Percentiles rank a stretch among this genome's conserved stretches.
Conservation (phyloP, 352 stramenopile species). For the Nothophytophthora sp. region DNA sequence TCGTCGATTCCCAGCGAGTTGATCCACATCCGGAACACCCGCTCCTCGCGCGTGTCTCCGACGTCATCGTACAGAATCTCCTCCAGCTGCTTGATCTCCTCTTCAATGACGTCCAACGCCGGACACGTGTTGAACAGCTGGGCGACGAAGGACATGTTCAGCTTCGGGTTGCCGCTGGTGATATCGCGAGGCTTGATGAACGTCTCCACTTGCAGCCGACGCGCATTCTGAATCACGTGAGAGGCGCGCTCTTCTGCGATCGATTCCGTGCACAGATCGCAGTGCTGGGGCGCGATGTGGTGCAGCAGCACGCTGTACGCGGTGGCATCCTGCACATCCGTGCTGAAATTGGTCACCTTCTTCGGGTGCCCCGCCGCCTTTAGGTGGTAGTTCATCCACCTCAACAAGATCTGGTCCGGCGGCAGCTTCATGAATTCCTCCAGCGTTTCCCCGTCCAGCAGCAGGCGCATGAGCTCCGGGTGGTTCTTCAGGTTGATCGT, state of each 20-base stretch:
- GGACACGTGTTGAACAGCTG: slow-evolving; percentile 94
- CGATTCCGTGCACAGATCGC: slow-evolving; percentile 61
- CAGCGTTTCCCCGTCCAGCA: slow-evolving; percentile 87
- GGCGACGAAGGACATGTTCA: slow-evolving; percentile 91
- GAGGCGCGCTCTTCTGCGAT: slow-evolving; percentile 64
- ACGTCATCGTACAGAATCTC: slow-evolving; percentile 89
- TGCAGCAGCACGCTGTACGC: slow-evolving; percentile 89
- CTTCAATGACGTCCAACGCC: slow-evolving; percentile 78
- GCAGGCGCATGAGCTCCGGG: slow-evolving; percentile 87
- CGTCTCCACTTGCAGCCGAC: slow-evolving; percentile 83
- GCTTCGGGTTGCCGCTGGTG: slow-evolving; percentile 91
- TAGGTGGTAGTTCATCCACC: slow-evolving; percentile 95
- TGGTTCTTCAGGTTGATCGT: slow-evolving; percentile 94
- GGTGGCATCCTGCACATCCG: slow-evolving; percentile 80
- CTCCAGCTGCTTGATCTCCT: slow-evolving; percentile 85
- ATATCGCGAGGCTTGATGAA: slow-evolving; percentile 94
- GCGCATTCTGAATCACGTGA: slow-evolving; percentile 85
- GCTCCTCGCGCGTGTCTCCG: slow-evolving; percentile 86
- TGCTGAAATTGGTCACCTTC: slow-evolving; percentile 80
- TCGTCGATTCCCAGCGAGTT: slow-evolving; percentile 91
- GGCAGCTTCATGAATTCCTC: slow-evolving; percentile 91
- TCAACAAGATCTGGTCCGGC: slow-evolving; percentile 90
- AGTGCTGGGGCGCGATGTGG: slow-evolving; percentile 81
- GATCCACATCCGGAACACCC: slow-evolving; percentile 93
- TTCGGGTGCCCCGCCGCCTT: slow-evolving; percentile 71